Base-by-base conservation (phyloP, 495 filamentous ascomycete genomes). In the Tetracladium setigerum region DNA sequence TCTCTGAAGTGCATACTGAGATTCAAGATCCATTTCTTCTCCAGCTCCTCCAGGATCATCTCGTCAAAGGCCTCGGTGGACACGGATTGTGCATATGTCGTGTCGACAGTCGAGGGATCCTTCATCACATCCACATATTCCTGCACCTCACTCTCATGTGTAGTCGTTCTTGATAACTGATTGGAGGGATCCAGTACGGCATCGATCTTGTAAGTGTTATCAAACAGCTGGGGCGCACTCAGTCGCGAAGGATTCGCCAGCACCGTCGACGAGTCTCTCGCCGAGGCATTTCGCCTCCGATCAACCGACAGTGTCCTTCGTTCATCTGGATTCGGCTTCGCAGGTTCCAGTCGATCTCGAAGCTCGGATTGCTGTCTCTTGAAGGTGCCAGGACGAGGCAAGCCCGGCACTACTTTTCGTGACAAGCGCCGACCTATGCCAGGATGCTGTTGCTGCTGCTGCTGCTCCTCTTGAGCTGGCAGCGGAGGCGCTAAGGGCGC, bases 1-100 rank as follows among this genome's bases (percentile, higher is more conserved):
- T 98, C 92, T 41, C 91, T 83, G 61, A 96, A 97, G 67, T 95
- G 89, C 92, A 98, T 97, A 67, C 89, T 95, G 46, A 98, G 73
- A 57, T 98, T 98, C 51, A 98, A 72, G 47, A 97, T 96, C 92
- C 92, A 98, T 62, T 79, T 82, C 47, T 74, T 73, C 54, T 96
- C 89, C 52, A 95, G 71, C 66, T 97, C 92, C 51, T 83, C 78
- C 46, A 79, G 81, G 47, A 95, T 70, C 50, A 77, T 72, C 46
- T 76, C 72, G 27, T 79, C 76, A 47, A 76, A 69, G 35, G 69
- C 67, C 5, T 71, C 72, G 7, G 68, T 69, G 22, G 67, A 72
- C 32, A 70, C 68, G 24, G 73, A 76, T n/a, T 63, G 61, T 7
- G 54, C 56, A 52, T 73, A 67, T 27, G 54, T 33, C 5, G 50